Evolutionary conservation across 208 protist species (phyloP), one percentile per base, ranked within the genome.

Genomic region (Porcisia hertigi): DNA sequence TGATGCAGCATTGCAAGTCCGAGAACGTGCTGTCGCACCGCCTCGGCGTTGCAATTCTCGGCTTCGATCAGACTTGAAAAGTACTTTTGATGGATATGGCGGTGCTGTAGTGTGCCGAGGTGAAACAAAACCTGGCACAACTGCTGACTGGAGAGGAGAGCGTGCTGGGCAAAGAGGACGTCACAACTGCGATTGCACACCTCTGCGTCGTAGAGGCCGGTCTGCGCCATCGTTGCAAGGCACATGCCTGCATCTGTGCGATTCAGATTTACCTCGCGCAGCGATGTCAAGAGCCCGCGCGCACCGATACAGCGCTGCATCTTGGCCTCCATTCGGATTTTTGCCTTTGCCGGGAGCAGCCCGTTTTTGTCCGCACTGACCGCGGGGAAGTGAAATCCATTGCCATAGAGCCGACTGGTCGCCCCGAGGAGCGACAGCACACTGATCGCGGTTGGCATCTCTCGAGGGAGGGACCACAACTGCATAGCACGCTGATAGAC

Each of bases 321-420:
- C 75, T 96, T 96, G 2, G 94, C 90, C 77, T 96, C 92, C 92
- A 97, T 96, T 36, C 94, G 86, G 0, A 96, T 76, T 60, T 93
- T 91, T 30, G 84, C 87, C 65, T 96, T 96, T 20, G 87, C 84
- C 14, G 94, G 94, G 3, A 97, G 79, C 12, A 97, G 80, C 12
- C 86, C 82, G 39, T 74, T 71, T 59, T 92, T 88, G 69, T 96
- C 91, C 9, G 75, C 82, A 57, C 73, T 78, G 47, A 82, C 70
- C 5, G 92, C 73, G 16, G 82, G 77, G 71, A 96, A 96, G 25
- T 79, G 80, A 75, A 93, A 95, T 39, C 66, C 71, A 20, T 81
- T 83, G 14, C 88, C 90, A 62, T 93, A 85, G 39, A 96, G 82
- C 34, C 75, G 62, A 54, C 88, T 85, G 41, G 82, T 87, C 7